phyloP scores from a whole-genome alignment of 352 stramenopile species.

The Pythium dissotocum region DNA sequence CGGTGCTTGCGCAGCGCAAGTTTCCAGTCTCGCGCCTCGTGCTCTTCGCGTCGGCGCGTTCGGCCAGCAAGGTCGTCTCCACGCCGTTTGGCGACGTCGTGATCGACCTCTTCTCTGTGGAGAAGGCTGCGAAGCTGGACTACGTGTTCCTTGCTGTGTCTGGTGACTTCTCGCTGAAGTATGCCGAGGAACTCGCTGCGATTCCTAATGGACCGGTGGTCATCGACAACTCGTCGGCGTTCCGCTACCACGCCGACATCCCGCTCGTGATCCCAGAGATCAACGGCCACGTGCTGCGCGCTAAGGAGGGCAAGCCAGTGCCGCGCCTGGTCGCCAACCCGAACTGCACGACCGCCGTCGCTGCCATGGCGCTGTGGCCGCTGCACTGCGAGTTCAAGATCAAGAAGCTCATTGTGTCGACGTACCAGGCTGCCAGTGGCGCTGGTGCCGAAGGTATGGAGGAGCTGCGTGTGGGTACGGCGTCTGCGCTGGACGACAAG shows the following conservation, averaged over 20 bases:
- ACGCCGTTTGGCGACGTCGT: slow-evolving; percentile 91
- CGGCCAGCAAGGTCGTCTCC: slow-evolving; percentile 88
- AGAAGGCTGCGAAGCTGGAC: slow-evolving; percentile 91
- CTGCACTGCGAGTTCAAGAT: slow-evolving; percentile 96
- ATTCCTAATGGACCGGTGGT: slow-evolving; percentile 87
- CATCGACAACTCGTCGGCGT: slow-evolving; percentile 99
- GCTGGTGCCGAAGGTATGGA: slow-evolving; percentile 94
- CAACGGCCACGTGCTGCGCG: slow-evolving; percentile 87
- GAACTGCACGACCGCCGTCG: slow-evolving; percentile 98
- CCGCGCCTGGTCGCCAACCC: slow-evolving; percentile 98
- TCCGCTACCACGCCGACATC: slow-evolving; percentile 90
- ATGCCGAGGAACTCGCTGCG: slow-evolving; percentile 90
- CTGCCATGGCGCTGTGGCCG: slow-evolving; percentile 96
- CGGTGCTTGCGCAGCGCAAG: slow-evolving; percentile 78
- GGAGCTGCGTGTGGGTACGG: slow-evolving; percentile 91
- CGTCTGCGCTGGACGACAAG: slow-evolving; percentile 77
- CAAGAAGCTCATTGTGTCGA: slow-evolving; percentile 96
- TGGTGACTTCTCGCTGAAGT: slow-evolving; percentile 96
- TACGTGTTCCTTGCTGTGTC: slow-evolving; percentile 97
- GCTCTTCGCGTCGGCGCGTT: slow-evolving; percentile 95
- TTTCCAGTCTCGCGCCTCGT: slow-evolving; percentile 93
- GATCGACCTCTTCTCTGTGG: slow-evolving; percentile 96
- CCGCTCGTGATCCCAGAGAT: slow-evolving; percentile 96
- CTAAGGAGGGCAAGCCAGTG: slow-evolving; percentile 41
- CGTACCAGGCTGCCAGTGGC: slow-evolving; percentile 93